A percentile compares a stretch with the other conserved stretches of the same genome.
These are phyloP conservation scores for Coniochaeta ligniaria DNA, from an alignment of 2,329 filamentous ascomycete species.

Conservation along the genomic window DNA sequence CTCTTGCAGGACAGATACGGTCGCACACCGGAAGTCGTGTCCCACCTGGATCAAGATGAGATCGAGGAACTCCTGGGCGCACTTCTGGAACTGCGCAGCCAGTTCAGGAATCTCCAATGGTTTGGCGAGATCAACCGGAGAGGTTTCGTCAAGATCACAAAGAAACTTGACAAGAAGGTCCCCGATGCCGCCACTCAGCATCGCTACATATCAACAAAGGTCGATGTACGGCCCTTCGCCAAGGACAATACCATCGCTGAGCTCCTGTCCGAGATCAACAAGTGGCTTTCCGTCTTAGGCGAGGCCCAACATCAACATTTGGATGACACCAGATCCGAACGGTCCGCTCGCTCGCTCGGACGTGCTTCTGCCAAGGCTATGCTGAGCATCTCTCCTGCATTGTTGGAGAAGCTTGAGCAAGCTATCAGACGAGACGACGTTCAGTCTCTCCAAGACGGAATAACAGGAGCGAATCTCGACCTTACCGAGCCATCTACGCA, in stretches of 20 bases:
- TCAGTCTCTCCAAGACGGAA: constrained; percentile 43
- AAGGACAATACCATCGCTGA: constrained; percentile 52
- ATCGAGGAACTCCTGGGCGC: constrained; percentile 86
- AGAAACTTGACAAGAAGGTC: constrained; percentile 96
- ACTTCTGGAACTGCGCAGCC: constrained; percentile 78
- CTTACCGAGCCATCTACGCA: constrained; percentile 50
- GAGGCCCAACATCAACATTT: constrained; percentile 69
- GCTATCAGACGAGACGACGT: constrained; percentile 65
- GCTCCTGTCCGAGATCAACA: constrained; percentile 63
- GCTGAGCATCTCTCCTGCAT: constrained; percentile 60
- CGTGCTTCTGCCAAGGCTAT: constrained; percentile 69
- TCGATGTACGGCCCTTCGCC: constrained; percentile 82
- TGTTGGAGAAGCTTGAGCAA: constrained; percentile 65
- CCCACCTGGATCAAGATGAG: constrained; percentile 77
- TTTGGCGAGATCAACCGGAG: constrained; percentile 94
- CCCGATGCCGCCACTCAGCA: constrained; percentile 69
- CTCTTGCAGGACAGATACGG: constrained; percentile 86
- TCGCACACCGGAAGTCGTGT: constrained; percentile 56
- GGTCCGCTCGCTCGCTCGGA: constrained; percentile 69
- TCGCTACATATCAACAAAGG: constrained; percentile 82
- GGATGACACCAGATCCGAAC: constrained; percentile 68
- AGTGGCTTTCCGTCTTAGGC: constrained; percentile 78
- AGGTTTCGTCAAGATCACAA: constrained; percentile 97
- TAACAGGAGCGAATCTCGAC: constrained; percentile 50
- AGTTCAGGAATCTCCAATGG: constrained; percentile 90